Base-by-base conservation (phyloP, 169 alveolate genomes). In the Plasmodium knowlesi region DNA sequence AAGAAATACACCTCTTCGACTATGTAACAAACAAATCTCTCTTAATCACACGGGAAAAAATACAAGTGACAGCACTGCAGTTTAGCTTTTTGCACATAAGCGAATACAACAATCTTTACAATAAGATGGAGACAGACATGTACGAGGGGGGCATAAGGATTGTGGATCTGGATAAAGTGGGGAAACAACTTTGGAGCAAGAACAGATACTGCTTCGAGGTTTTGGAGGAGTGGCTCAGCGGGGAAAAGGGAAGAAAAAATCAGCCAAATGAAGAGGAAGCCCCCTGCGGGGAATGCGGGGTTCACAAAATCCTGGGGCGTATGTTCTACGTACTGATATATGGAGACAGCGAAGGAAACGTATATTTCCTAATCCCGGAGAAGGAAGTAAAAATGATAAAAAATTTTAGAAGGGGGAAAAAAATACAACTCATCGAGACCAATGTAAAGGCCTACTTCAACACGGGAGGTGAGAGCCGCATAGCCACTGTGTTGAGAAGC, bases 361-460 rank as follows among this genome's bases (percentile, higher is more conserved):
- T 67, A 1, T 79, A 78, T 50, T 89, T 89, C 71, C 73, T 89
- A 61, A 32, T 89, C 14, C 94, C 94, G 9, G 74, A 89, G 16
- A 89, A 89, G 82, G 72, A 79, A 39, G 30, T 89, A 12, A 89
- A 89, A 89, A 39, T 89, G 67, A 89, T 67, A 89, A 89, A 89
- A 67, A 89, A 79, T n/a, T 79, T 89, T 67, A 41, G 82, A 25
- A 25, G n/a, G 61, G 70, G 61, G 57, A 53, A 54, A n/a, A 70
- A 76, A 53, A 74, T 86, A 76, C 19, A 74, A 8, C 54, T 89
- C 32, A 54, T 89, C 32, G 90, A 89, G 72, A 89, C 94, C 30
- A 89, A 89, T 34, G 94, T 89, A 10, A 89, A 89, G 82, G 94
- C 72, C 71, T 89, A 89, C 50, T 89, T 79, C 53, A 53, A 89